Percentiles rank a stretch among this genome's conserved stretches.
Evolutionary conservation across 345 rosid genomes (phyloP).

Genomic region (Citrus mangshanensis): DNA sequence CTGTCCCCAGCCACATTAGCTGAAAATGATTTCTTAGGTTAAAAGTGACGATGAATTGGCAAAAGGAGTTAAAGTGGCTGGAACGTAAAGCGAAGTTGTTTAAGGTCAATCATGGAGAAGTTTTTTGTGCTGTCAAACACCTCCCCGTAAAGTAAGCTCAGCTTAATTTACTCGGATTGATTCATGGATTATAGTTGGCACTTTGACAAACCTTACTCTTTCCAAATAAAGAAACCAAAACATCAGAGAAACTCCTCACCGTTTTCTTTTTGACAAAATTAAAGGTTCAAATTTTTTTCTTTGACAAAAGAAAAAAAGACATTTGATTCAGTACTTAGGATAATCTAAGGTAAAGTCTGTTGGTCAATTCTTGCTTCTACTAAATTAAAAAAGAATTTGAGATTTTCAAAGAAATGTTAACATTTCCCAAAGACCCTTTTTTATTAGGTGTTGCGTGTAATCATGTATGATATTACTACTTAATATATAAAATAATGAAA

Average conservation of each 20-base stretch:
- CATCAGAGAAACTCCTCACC: no score
- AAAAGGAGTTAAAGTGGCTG: background rate
- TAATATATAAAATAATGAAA: background rate
- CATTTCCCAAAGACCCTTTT: accelerated
- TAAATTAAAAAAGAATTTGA: no score
- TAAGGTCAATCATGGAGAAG: background rate
- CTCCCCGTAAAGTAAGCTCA: background rate
- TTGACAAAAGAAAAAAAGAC: background rate
- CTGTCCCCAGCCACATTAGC: no score
- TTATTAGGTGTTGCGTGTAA: no score
- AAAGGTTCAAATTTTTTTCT: background rate
- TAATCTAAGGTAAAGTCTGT: background rate
- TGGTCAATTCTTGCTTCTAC: no score
- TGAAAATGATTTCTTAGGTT: no score
- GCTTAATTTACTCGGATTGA: background rate
- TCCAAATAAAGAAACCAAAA: no score
- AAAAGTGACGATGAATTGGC: background rate
- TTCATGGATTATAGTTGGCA: conserved; percentile 11
- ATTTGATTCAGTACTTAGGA: background rate
- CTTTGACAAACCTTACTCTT: conserved; percentile 4
- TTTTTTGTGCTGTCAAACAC: background rate
- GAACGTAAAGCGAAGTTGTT: background rate
- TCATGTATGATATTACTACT: background rate
- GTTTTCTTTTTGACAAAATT: no score
- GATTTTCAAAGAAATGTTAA: no score